phyloP scores from a whole-genome alignment of 2,329 filamentous ascomycete genomes.

The Exophiala aquamarina region DNA sequence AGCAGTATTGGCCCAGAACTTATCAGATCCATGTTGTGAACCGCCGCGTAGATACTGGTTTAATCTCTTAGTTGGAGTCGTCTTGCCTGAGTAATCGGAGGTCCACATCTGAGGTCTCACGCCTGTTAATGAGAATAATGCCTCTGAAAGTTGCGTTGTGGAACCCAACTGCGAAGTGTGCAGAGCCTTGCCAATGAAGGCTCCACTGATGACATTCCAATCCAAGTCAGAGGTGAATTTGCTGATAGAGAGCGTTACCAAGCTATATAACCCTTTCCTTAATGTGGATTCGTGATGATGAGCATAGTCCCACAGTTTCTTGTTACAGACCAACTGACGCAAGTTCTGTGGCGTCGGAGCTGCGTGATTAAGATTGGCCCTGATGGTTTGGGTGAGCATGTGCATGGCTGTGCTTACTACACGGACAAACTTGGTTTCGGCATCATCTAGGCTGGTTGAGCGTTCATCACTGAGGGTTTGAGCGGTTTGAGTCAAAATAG shows the following conservation, averaged over 20 bases:
- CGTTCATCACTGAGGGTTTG: constrained; percentile 87
- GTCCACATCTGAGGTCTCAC: constrained; percentile 73
- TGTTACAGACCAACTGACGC: constrained; percentile 60
- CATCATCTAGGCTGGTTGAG: constrained; percentile 79
- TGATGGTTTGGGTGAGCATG: constrained; percentile 55
- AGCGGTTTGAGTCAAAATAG: constrained; percentile 73
- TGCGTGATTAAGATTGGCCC: constrained; percentile 9
- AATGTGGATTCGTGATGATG: constrained; percentile 58
- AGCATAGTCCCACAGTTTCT: constrained; percentile 60
- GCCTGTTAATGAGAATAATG: constrained; percentile 66
- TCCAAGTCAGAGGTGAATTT: constrained; percentile 51
- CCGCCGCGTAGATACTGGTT: constrained; percentile 76
- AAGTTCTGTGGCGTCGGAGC: constrained; percentile 27
- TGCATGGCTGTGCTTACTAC: constrained; percentile 65
- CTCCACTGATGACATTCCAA: constrained; percentile 66
- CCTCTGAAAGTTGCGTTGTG: constrained; percentile 67
- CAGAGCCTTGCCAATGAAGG: constrained; percentile 74
- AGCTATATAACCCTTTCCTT: constrained; percentile 56
- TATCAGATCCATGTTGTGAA: constrained; percentile 71
- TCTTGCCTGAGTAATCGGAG: constrained; percentile 59
- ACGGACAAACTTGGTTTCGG: constrained; percentile 79
- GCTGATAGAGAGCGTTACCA: constrained; percentile 52
- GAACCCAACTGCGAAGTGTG: constrained; percentile 73
- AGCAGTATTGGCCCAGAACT: constrained; percentile 71
- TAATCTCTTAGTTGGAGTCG: constrained; percentile 58